These are phyloP conservation scores for Alternaria sp. DNA, from an alignment of 2,329 filamentous ascomycete species.

Conservation along the genomic window DNA sequence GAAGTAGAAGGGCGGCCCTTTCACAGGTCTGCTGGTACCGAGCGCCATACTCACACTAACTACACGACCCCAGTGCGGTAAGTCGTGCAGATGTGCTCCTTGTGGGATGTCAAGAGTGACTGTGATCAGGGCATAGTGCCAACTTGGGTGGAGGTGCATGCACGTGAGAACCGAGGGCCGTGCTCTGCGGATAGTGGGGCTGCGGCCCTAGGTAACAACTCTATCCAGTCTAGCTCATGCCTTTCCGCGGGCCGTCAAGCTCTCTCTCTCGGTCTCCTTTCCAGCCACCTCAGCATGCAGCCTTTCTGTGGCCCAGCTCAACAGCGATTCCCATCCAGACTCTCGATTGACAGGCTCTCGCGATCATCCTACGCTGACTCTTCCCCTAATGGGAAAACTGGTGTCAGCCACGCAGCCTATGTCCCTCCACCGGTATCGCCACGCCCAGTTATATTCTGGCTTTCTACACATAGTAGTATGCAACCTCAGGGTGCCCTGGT, in stretches of 20 bases:
- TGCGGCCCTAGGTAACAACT: slow-evolving; percentile 10
- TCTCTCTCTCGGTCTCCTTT: slow-evolving; percentile 15
- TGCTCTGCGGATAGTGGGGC: slow-evolving; percentile 21
- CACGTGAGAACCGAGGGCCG: slow-evolving; percentile 24
- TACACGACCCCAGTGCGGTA: slow-evolving; percentile 1
- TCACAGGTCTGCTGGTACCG: background rate
- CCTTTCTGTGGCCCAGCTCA: slow-evolving; percentile 27
- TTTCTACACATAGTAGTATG: slow-evolving; percentile 25
- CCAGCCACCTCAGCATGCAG: slow-evolving; percentile 29
- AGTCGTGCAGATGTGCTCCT: background rate
- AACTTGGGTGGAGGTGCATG: slow-evolving; percentile 11
- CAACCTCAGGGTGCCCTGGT: slow-evolving; percentile 24
- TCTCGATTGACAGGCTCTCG: slow-evolving; percentile 14
- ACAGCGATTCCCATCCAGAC: slow-evolving; percentile 19
- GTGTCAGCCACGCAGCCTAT: slow-evolving; percentile 21
- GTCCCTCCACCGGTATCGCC: slow-evolving; percentile 30
- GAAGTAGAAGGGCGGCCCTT: slow-evolving; percentile 18
- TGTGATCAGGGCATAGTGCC: slow-evolving; percentile 6
- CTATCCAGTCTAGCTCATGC: slow-evolving; percentile 12
- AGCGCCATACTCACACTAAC: slow-evolving; percentile 2
- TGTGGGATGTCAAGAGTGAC: slow-evolving; percentile 12
- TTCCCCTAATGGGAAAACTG: slow-evolving; percentile 34
- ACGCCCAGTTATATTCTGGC: slow-evolving; percentile 27
- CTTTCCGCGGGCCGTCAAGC: background rate
- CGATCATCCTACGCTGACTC: slow-evolving; percentile 21